Percentiles rank a stretch among this genome's conserved stretches.
phyloP scores from a whole-genome alignment of 352 stramenopile species.

The Pythium biforme region DNA sequence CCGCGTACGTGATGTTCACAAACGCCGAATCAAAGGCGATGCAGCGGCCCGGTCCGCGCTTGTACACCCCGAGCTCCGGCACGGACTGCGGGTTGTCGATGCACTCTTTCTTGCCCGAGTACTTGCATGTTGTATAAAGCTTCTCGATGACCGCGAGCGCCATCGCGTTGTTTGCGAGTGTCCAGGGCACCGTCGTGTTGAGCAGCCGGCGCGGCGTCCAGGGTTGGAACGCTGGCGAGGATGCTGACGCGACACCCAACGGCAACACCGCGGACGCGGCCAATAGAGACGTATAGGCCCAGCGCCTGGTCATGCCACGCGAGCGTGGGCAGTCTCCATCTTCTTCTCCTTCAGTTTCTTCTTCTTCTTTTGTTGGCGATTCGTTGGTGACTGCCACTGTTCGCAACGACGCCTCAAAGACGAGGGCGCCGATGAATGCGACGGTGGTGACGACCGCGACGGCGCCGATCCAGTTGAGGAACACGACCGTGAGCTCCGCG shows the following conservation, averaged over 20 bases:
- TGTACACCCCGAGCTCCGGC: conserved; percentile 51
- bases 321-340: background rate
- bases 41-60: conserved; percentile 46
- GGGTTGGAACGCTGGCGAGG: too few relatives aligned
- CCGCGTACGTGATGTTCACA: conserved; percentile 38
- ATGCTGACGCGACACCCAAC: background rate
- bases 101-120: conserved; percentile 60
- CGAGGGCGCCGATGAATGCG: conserved; percentile 34
- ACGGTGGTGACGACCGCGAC: conserved; percentile 26
- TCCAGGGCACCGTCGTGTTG: conserved; percentile 30
- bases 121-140: conserved; percentile 63
- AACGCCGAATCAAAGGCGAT: conserved; percentile 66
- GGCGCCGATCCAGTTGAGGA: conserved; percentile 53
- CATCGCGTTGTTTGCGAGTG: conserved; percentile 38
- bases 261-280: conserved; percentile 38
- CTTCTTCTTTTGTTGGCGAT: background rate
- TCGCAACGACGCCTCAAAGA: background rate
- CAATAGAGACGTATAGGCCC: conserved; percentile 33
- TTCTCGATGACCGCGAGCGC: conserved; percentile 38
- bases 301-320: background rate
- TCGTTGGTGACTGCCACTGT: background rate
- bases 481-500: conserved; percentile 59
- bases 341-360: background rate
- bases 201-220: conserved; percentile 23
- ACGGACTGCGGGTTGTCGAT: conserved; percentile 51